Evolutionary conservation across 2,329 filamentous ascomycete species (phyloP).

Genomic region (Pseudogymnoascus sp.): DNA sequence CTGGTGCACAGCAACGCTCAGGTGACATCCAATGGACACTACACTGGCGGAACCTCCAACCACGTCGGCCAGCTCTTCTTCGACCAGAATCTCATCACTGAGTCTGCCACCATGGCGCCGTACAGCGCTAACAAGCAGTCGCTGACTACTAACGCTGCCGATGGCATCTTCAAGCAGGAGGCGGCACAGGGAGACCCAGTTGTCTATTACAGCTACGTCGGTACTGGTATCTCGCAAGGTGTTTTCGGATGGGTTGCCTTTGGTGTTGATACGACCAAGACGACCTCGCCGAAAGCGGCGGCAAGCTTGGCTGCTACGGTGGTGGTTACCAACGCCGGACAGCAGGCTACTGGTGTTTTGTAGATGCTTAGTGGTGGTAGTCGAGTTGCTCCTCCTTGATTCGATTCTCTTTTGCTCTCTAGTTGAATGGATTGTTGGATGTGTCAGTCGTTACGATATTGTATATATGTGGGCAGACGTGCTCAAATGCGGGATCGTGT

Average conservation of each 20-base stretch:
- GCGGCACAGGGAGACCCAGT: constrained; percentile 42
- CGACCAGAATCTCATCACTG: constrained; percentile 46
- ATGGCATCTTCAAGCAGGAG: constrained; percentile 38
- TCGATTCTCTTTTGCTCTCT: not conserved
- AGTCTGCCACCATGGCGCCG: constrained; percentile 39
- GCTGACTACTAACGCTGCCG: constrained; percentile 40
- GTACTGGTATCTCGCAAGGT: constrained; percentile 42
- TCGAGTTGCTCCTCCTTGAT: not conserved
- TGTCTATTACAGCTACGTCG: constrained; percentile 50
- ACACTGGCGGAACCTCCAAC: constrained; percentile 41
- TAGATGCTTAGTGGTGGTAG: not conserved
- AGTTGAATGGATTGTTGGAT: not conserved
- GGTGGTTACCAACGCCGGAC: constrained; percentile 23
- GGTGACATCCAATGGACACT: constrained; percentile 35
- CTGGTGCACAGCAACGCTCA: constrained; percentile 35
- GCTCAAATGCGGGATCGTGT: not conserved
- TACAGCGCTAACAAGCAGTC: constrained; percentile 39
- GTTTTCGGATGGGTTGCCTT: constrained; percentile 47
- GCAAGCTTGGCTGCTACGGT: constrained; percentile 24
- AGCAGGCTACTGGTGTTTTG: not conserved
- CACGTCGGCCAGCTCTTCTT: constrained; percentile 60
- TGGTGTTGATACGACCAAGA: constrained; percentile 36
- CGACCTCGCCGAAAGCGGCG: constrained; percentile 40
- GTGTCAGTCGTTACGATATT: not conserved
- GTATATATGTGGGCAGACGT: not conserved